Base-by-base conservation (phyloP, 805 yeast species). In the Maudiozyma bulderi region DNA sequence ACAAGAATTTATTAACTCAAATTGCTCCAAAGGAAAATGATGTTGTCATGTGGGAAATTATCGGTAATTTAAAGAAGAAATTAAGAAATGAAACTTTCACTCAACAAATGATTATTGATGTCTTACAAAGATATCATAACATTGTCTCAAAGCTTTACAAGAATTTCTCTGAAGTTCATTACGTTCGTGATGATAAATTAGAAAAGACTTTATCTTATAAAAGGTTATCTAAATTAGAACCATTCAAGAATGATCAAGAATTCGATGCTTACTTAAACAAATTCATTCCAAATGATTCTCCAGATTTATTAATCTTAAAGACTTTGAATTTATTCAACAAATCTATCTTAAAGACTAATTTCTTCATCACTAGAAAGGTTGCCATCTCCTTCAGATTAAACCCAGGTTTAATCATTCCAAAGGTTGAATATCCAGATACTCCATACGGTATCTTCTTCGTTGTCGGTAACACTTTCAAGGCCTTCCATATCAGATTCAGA, bases 391-490 rank as follows among this genome's bases (percentile, higher is more conserved):
- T 91, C 75, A 81, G 97, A 69, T 76, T 93, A 61, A 77, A 88
- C 61, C 95, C 99, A 35, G 70, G 81, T 14, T 85, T 90, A 71
- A 64, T 66, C 35, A 76, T 91, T 68, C 96, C 98, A 43, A 66
- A 67, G 49, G 69, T 80, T 32, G 99, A 91, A 72, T 91, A 90
- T 66, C 95, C 97, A 39, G 91, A 87, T 57, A 84, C 84, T 43
- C 95, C 96, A 48, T 93, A 73, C 63, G 99, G 98, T 55, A 86
- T 91, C 84, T 91, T 91, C 72, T 82, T 91, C 57, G 85, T 90
- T 51, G 96, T 93, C 54, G 99, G 99, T 54, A 86, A 89, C 54
- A 96, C 93, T 64, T 91, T 91, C 71, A 80, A 96, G 67, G 99
- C 97, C 29, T 93, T 91, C 84, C 99, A 91, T 66, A 84, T 93